Evolutionary conservation across 352 stramenopile species (phyloP), one percentile per base, ranked within the genome.

Genomic region (Phytophthora parvispora): DNA sequence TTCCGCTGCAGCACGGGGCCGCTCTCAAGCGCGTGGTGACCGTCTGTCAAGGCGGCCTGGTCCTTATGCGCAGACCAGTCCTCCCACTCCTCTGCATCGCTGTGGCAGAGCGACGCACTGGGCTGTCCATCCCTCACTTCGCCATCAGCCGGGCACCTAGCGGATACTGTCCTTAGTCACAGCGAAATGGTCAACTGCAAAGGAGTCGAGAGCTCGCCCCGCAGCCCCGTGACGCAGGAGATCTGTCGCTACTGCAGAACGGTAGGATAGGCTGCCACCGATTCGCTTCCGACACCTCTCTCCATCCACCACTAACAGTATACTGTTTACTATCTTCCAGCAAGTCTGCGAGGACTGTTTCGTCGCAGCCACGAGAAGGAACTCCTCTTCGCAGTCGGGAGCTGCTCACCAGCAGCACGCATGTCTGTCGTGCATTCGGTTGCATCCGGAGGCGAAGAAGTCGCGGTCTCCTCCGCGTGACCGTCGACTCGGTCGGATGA

Each of bases 181-280:
- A 40, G 32, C 42, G n/a, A 22, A 36, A 67, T 78, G 71, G 71
- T 72, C 24, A 78, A 75, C 28, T 78, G 60, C 47, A 68, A 68
- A 67, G 66, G 60, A 12, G 16, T 67, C 34, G 29, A 13, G 38
- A 50, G 18, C 7, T 31, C 51, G 0, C 28, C 43, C 10, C 48
- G 54, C 16, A 60, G 47, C 3, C 20, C 29, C 10, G 32, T 52
- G 54, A 69, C 60, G 13, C 54, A 75, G 27, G 71, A 72, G 38
- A 60, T 75, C 49, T 75, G 71, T 66, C 62, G 60, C 40, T 75
- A 74, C 58, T 79, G 72, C 55, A 49, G 67, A 62, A 74, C 53
- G 48, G 72, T 27, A 49, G 9, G 50, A 53, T 31, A 38, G 40
- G 13, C 51, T 54, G 12, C n/a, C n/a, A n/a, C n/a, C n/a, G n/a